Conservation (phyloP, 805 yeast species). For the Metschnikowia chrysomelidarum region DNA sequence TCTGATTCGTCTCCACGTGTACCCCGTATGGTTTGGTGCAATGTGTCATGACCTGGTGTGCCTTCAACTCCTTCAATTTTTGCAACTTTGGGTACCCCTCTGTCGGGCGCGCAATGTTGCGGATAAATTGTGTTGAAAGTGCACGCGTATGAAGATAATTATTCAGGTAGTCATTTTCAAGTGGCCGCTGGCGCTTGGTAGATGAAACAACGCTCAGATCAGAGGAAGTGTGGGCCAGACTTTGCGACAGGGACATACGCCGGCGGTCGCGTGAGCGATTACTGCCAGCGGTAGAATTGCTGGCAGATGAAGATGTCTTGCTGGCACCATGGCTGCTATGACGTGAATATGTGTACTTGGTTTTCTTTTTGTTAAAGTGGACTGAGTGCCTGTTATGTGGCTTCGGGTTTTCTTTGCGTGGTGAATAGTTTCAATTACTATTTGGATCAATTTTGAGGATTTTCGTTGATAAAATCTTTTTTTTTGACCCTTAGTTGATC, state of each 20-base stretch:
- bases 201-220: slow-evolving; percentile 4
- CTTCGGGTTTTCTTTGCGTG: too few relatives aligned
- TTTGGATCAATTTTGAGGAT: too few relatives aligned
- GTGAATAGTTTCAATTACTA: too few relatives aligned
- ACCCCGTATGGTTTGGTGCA: slow-evolving; percentile 67
- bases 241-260: slow-evolving; percentile 8
- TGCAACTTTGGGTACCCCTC: slow-evolving; percentile 87
- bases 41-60: slow-evolving; percentile 50
- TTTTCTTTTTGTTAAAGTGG: not conserved
- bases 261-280: slow-evolving; percentile 13
- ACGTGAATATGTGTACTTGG: slow-evolving; percentile 21
- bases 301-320: slow-evolving; percentile 12
- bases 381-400: too few relatives aligned
- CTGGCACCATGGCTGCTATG: slow-evolving; percentile 12
- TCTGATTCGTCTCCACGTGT: slow-evolving; percentile 49
- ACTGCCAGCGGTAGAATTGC: slow-evolving; percentile 8
- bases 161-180: slow-evolving; percentile 72
- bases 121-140: slow-evolving; percentile 61
- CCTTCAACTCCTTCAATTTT: slow-evolving; percentile 62
- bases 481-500: too few relatives aligned
- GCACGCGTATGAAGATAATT: slow-evolving; percentile 61
- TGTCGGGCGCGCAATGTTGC: slow-evolving; percentile 63
- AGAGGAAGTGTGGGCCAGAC: slow-evolving; percentile 6
- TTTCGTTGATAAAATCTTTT: too few relatives aligned
- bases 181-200: slow-evolving; percentile 12